Evolutionary conservation across 208 protist genomes (phyloP), one percentile per base, ranked within the genome.

Genomic region (Polymyxa betae): DNA sequence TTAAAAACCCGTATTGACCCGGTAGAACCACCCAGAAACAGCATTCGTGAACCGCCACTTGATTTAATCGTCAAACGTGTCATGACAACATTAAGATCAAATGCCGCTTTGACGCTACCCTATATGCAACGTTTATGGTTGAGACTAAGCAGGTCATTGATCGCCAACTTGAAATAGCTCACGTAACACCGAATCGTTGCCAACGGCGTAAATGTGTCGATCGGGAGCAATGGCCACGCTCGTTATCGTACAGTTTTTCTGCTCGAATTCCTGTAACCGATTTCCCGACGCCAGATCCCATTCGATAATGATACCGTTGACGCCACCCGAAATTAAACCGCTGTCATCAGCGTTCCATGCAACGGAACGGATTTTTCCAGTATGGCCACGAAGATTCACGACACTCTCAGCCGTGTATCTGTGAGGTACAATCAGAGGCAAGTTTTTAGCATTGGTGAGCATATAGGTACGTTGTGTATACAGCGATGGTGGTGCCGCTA

Each of bases 391-490:
- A 87, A 98, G 92, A 88, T 97, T 97, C 35, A 96, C 97, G 38
- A 98, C 92, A 52, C 96, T 93, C 94, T 98, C 96, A 91, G 96
- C 96, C 38, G 91, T 91, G 45, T 91, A n/a, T n/a, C n/a, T n/a
- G n/a, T n/a, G n/a, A n/a, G n/a, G n/a, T n/a, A n/a, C n/a, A n/a
- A n/a, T n/a, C n/a, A n/a, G n/a, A n/a, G n/a, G n/a, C n/a, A n/a
- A n/a, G n/a, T n/a, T n/a, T n/a, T n/a, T n/a, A n/a, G n/a, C 72
- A 20, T 46, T 88, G 5, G 97, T 98, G 93, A 97, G n/a, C n/a
- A n/a, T n/a, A n/a, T n/a, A n/a, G n/a, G n/a, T n/a, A 98, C 35
- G 97, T 97, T 89, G 95, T 96, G 94, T 98, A 98, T 0, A 99
- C 95, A 89, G 98, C 96, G 91, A 99, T 97, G 35, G 96, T 98